Base-by-base conservation (phyloP, 768 basidiomycete species). In the Lactarius sp. region DNA sequence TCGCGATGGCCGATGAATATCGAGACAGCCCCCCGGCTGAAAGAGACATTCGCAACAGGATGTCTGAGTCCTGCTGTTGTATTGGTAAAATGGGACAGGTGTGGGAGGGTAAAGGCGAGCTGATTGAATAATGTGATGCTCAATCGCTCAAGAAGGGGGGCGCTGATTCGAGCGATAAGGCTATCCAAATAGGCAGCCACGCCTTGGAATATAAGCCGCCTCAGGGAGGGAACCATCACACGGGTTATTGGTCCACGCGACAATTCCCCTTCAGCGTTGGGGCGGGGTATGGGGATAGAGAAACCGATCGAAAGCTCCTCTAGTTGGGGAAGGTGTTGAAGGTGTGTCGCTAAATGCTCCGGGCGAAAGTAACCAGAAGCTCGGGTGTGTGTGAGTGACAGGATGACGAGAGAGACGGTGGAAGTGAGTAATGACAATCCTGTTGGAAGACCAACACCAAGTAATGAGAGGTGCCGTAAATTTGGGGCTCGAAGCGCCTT, bases 301-400 rank as follows among this genome's bases (percentile, higher is more conserved):
- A 52, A 61, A 41, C 47, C 37, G 12, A 61, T 61, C 6, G 54
- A 56, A 33, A 61, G 47, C 31, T 61, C 54, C n/a, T 50, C 53
- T 5, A 61, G 60, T 5, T 50, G 54, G 18, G 27, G 47, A n/a
- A 61, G 37, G 22, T 8, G 22, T 13, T 50, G 58, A 41, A 51
- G 49, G 6, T 14, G 37, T 8, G 37, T n/a, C 13, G 41, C 47
- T 18, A 59, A 7, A 13, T 16, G 6, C 5, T 49, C 47, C 10
- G 57, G 57, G 10, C 2, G 14, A n/a, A 59, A 27, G 36, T 59
- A 59, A 13, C 34, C 22, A 5, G 46, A 37, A 16, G 33, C 34
- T 39, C 14, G 36, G 34, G 39, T 47, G 20, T 37, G 2, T 13
- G 20, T 39, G 36, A 59, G 14, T 4, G 14, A 4, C 1, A 59